Evolutionary conservation across 1,139 yeast genomes (phyloP), one percentile per base, ranked within the genome.

Genomic region (Sugiyamaella japonica): DNA sequence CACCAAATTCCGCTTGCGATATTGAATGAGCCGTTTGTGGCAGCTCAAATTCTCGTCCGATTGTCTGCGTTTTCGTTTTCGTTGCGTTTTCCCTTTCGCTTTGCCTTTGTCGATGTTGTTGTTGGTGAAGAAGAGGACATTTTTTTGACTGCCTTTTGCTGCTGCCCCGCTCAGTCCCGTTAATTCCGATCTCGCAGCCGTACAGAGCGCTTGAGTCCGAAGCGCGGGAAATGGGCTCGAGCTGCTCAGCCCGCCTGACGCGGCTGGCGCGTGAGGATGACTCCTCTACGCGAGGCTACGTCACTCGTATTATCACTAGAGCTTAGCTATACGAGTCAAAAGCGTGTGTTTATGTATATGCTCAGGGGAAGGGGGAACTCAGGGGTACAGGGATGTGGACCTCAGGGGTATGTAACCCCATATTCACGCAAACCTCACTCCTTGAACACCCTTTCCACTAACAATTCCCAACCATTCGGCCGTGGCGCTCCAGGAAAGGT

Each of bases 391-490:
- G 25, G n/a, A n/a, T n/a, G n/a, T n/a, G n/a, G n/a, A n/a, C n/a
- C n/a, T n/a, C n/a, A 32, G 47, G 62, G 29, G 41, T 40, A 48
- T 16, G 29, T 29, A 28, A 13, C 7, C 17, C 10, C 7, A 13
- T 34, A 9, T 46, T 32, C 46, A 3, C 46, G n/a, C 69, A 47
- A 78, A 60, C 66, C 73, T 79, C 16, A 88, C 85, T 2, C 86
- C 90, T 68, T 89, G 96, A 62, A 89, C 82, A 1, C 87, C 86
- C 61, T 85, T 84, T 6, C 96, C 97, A 60, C 86, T 77, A 15
- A 86, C 88, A 20, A 83, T 82, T 5, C 95, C 96, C 64, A 88
- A 76, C 93, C 95, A 89, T 59, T 84, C 85, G 16, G 93, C 95
- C 8, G 71, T 73, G 1, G 76, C 73, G 61, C 83, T 77, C 97